A percentile compares a stretch with the other conserved stretches of the same genome.
Evolutionary conservation across 148 eudicot genomes (phyloP).

Genomic region (Nyssa sinensis): DNA sequence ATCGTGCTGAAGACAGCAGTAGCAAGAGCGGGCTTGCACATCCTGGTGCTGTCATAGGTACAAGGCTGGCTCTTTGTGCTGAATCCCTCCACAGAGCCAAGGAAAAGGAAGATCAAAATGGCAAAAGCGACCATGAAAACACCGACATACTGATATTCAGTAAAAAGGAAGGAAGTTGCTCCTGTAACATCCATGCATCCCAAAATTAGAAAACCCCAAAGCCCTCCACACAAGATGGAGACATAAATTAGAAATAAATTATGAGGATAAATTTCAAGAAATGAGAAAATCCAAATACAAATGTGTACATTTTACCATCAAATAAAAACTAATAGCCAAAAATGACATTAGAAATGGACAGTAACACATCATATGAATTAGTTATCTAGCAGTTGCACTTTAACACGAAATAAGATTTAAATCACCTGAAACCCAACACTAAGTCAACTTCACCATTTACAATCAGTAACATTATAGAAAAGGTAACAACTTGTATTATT

Average conservation of each 20-base stretch:
- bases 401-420: background rate
- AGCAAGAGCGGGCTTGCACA: constrained; percentile 88
- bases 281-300: background rate
- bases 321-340: background rate
- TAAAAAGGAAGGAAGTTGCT: constrained; percentile 79
- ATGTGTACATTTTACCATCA: background rate
- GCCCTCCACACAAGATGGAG: background rate
- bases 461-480: background rate
- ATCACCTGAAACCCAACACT: background rate
- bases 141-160: constrained; percentile 78
- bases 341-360: background rate
- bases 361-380: background rate
- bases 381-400: background rate
- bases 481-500: background rate
- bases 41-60: constrained; percentile 59
- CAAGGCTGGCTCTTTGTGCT: constrained; percentile 72
- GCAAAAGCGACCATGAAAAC: constrained; percentile 88
- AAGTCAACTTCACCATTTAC: background rate
- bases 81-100: constrained; percentile 95
- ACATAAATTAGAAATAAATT: background rate
- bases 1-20: constrained; percentile 86
- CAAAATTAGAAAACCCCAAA: constrained; percentile 5
- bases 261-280: no score
- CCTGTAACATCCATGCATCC: constrained; percentile 41
- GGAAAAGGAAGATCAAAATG: constrained; percentile 79